Conservation (phyloP, 495 filamentous ascomycete species). For the Penicillium lividum region DNA sequence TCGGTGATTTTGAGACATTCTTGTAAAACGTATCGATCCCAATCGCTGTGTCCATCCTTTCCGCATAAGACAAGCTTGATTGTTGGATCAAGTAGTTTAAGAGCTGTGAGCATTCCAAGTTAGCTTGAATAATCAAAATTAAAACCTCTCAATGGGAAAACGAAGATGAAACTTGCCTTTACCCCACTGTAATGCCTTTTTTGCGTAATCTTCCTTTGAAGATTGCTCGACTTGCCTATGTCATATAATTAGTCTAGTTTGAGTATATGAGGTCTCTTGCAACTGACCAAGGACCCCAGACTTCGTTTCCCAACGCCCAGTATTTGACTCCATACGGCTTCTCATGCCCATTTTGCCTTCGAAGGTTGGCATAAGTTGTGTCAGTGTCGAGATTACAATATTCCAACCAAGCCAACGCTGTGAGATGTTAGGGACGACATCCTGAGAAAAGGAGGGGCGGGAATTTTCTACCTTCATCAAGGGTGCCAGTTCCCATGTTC, state of each 20-base stretch:
- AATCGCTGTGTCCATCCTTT: not conserved
- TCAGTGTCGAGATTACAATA: slow-evolving; percentile 1
- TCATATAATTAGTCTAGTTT: not conserved
- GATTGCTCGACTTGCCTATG: not conserved
- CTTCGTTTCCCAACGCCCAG: slow-evolving; percentile 1
- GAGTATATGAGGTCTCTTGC: not conserved
- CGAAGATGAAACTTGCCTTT: not conserved
- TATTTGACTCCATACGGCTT: slow-evolving; percentile 1
- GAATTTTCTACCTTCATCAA: not conserved
- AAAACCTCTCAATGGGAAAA: too few relatives aligned
- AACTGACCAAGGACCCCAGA: slow-evolving; percentile 2
- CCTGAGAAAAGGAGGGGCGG: not conserved
- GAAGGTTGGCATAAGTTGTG: not conserved
- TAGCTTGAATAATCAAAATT: not conserved
- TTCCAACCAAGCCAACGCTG: not conserved
- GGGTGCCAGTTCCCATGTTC: not conserved
- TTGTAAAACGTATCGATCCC: not conserved
- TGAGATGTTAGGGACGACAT: not conserved
- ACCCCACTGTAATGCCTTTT: not conserved
- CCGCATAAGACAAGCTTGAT: not conserved
- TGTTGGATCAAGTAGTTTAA: not conserved
- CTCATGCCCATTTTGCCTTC: not conserved
- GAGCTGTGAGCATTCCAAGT: not conserved
- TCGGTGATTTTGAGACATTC: not conserved
- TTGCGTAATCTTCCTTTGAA: not conserved